phyloP scores from a whole-genome alignment of 106 monocot genomes.

The Iris macrosiphon region DNA sequence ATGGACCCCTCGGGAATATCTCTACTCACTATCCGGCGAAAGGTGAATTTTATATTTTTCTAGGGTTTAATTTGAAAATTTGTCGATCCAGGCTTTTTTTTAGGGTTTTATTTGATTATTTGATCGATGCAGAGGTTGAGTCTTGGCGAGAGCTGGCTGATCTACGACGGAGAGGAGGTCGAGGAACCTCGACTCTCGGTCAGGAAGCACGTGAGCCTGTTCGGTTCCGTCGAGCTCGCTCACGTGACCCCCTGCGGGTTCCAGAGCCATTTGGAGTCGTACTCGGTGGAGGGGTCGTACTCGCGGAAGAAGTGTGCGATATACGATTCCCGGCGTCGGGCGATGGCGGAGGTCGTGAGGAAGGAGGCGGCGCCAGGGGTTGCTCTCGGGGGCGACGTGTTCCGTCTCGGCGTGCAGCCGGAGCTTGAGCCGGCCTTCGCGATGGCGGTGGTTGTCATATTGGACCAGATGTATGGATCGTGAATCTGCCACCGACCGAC shows the following conservation, averaged over 20 bases:
- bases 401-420: constrained; percentile 53
- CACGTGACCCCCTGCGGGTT: constrained; percentile 16
- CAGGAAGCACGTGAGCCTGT: constrained; percentile 29
- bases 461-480: constrained; percentile 67
- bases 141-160: constrained; percentile 47
- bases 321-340: constrained; percentile 28
- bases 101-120: too few relatives aligned
- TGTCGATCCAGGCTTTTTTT: too few relatives aligned
- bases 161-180: constrained; percentile 52
- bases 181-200: constrained; percentile 36
- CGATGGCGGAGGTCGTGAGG: constrained; percentile 37
- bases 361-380: constrained; percentile 52
- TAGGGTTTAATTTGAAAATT: too few relatives aligned
- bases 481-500: too few relatives aligned
- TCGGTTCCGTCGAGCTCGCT: constrained; percentile 27
- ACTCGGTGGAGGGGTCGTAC: constrained; percentile 65
- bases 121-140: constrained; percentile 46
- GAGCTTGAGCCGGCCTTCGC: constrained; percentile 39
- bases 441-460: constrained; percentile 72
- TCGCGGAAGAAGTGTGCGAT: constrained; percentile 24
- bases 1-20: constrained; percentile 12
- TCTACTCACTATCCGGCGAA: constrained; percentile 12
- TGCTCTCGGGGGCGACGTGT: constrained; percentile 56
- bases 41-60: too few relatives aligned
- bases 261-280: background rate